These are phyloP conservation scores for Veloboletus limbatus DNA, from an alignment of 1,284 basidiomycete genomes.

Conservation along the genomic window DNA sequence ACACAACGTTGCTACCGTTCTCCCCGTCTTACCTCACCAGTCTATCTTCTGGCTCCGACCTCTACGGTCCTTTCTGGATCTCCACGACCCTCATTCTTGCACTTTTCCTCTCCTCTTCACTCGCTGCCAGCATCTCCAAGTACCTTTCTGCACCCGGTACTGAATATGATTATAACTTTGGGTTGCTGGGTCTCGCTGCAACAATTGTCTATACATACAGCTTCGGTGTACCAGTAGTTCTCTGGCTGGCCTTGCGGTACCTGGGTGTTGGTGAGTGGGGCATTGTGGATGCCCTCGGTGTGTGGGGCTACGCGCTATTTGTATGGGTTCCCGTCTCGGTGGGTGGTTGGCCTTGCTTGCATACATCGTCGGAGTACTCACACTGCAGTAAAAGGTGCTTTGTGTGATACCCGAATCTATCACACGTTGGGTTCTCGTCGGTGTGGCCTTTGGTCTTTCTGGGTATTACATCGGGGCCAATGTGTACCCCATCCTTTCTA, in stretches of 20 bases:
- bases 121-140: slow-evolving; percentile 77
- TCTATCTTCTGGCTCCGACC: slow-evolving; percentile 64
- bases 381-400: slow-evolving; percentile 51
- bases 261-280: slow-evolving; percentile 85
- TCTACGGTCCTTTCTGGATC: slow-evolving; percentile 95
- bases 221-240: slow-evolving; percentile 69
- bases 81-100: slow-evolving; percentile 89
- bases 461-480: slow-evolving; percentile 84
- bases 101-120: slow-evolving; percentile 87
- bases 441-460: slow-evolving; percentile 68
- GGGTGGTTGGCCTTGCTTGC: slow-evolving; percentile 29
- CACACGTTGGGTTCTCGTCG: slow-evolving; percentile 77
- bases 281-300: slow-evolving; percentile 70
- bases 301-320: slow-evolving; percentile 76
- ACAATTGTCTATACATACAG: slow-evolving; percentile 86
- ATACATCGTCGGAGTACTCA: neutral
- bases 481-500: slow-evolving; percentile 84
- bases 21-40: slow-evolving; percentile 55
- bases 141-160: slow-evolving; percentile 66
- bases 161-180: slow-evolving; percentile 78
- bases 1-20: slow-evolving; percentile 67
- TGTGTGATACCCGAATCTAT: slow-evolving; percentile 80
- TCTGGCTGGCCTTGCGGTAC: slow-evolving; percentile 82
- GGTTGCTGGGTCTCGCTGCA: slow-evolving; percentile 77
- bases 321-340: slow-evolving; percentile 80